A percentile compares a stretch with the other conserved stretches of the same genome.
These are phyloP conservation scores for Penicilliopsis zonata DNA, from an alignment of 495 filamentous ascomycete species.

Conservation along the genomic window DNA sequence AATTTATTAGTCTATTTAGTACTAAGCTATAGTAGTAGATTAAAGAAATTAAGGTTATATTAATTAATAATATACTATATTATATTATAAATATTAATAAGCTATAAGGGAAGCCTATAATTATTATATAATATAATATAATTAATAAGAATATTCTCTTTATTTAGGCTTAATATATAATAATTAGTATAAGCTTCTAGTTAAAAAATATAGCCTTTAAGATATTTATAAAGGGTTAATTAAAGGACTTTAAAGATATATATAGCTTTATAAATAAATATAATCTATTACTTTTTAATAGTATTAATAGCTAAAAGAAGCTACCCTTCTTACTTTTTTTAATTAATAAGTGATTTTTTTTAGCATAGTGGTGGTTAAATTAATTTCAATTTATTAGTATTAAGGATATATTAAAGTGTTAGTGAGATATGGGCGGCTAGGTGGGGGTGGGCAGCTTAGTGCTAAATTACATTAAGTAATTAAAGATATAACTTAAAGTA, in stretches of 20 bases:
- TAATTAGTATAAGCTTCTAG: no score
- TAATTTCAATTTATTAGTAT: no score
- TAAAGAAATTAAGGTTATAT: background rate
- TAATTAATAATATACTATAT: background rate
- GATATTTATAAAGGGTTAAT: no score
- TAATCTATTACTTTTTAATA: no score
- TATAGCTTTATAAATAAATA: background rate
- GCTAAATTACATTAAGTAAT: background rate
- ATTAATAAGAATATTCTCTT: no score
- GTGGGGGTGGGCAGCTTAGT: background rate
- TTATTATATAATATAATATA: no score
- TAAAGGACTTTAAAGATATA: no score
- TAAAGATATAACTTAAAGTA: conserved; percentile 1
- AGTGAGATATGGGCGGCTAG: background rate
- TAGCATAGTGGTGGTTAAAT: no score
- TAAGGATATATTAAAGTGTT: background rate
- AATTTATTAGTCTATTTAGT: background rate
- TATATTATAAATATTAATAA: no score
- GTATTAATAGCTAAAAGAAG: background rate
- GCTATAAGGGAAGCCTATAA: no score
- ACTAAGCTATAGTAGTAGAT: background rate
- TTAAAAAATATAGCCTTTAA: no score
- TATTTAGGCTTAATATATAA: no score
- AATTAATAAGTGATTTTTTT: conserved; percentile 1
- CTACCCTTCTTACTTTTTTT: background rate